Base-by-base conservation (phyloP, 2,329 filamentous ascomycete genomes). In the Dissoconium aciculare region DNA sequence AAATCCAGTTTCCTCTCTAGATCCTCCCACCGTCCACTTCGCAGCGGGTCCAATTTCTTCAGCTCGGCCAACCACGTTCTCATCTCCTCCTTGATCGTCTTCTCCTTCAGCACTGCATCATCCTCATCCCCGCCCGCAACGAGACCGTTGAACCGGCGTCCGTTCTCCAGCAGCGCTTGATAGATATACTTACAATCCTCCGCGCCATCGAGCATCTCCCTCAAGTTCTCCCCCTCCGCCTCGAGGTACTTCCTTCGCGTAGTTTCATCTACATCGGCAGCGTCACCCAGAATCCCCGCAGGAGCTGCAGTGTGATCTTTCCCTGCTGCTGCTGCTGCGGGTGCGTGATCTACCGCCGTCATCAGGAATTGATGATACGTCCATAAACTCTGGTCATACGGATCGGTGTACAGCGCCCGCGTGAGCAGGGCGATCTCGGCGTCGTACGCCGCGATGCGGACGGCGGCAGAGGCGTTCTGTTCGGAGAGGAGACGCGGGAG, bases 361-460 rank as follows among this genome's bases (percentile, higher is more conserved):
- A 94, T 73, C 34, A 94, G 62, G 48, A 78, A 92, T 45, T 89
- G 79, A 53, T 95, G 84, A 50, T 98, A 95, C 55, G 91, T 93
- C 85, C 89, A 98, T 4, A 94, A 65, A 11, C 84, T 93, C 51
- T 95, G 87, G 51, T 95, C 87, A 44, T 92, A 84, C 0, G 87
- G 84, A 35, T 91, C 85, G 21, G 82, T 81, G 36, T 84, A 89
- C 28, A 95, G 64, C 0, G 79, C 85, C 34, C 76, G 69, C 33
- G 78, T 74, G 15, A 93, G 75, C 26, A 81, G 60, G 15, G 69
- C 64, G 30, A 95, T 64, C 58, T 98, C 89, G 42, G 74, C 60
- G 31, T 87, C 74, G 5, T 95, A 61, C 46, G 93, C 78, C 23
- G 61, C 59, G 45, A 64, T 69, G 32, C 89, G 67, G 28, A 71